These are phyloP conservation scores for Cordyceps tenuipes DNA, from an alignment of 2,329 filamentous ascomycete species.

Conservation along the genomic window DNA sequence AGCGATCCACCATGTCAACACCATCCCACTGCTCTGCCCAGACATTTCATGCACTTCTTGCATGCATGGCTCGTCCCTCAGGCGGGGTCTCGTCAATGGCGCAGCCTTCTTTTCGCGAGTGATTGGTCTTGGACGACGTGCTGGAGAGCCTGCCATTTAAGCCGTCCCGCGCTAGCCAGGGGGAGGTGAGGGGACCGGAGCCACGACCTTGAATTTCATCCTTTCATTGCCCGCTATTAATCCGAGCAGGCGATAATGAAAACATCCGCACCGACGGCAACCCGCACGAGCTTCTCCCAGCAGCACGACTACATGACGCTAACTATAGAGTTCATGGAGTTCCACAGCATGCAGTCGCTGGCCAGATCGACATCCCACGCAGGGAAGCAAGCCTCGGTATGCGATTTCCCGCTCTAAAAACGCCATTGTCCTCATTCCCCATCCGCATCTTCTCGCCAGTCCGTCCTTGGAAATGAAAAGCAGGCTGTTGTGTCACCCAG, in stretches of 20 bases:
- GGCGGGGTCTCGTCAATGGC: constrained; percentile 7
- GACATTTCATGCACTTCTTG: constrained; percentile 10
- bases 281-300: neutral
- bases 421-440: neutral
- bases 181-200: constrained; percentile 1
- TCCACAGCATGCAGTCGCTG: neutral
- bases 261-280: neutral
- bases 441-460: neutral
- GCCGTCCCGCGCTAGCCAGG: constrained; percentile 7
- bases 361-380: neutral
- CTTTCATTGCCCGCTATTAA: too few species aligned
- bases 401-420: neutral
- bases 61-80: constrained; percentile 8
- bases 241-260: neutral
- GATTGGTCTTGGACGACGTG: constrained; percentile 4
- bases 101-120: neutral
- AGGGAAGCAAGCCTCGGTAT: neutral
- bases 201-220: neutral
- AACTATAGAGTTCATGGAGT: too few species aligned
- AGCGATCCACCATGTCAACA: constrained; percentile 7
- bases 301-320: neutral
- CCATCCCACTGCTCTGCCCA: constrained; percentile 3
- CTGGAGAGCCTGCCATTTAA: neutral
- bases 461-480: neutral
- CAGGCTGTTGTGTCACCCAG: neutral